phyloP scores from a whole-genome alignment of 2,329 filamentous ascomycete species.

The Colletotrichum godetiae region DNA sequence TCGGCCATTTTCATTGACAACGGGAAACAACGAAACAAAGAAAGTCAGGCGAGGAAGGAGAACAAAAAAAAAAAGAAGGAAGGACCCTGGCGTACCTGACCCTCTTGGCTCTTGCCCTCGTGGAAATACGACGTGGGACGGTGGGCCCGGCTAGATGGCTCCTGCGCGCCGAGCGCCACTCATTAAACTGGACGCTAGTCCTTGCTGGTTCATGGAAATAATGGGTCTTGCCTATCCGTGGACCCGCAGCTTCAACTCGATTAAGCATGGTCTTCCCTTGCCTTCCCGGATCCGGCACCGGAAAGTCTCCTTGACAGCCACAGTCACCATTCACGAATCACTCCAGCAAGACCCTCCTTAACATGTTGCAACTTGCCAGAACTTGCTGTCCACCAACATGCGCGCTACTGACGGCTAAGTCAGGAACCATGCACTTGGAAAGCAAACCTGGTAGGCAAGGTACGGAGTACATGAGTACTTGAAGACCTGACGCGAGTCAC shows the following conservation, averaged over 20 bases:
- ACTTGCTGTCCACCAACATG: background rate
- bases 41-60: background rate
- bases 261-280: slow-evolving; percentile 20
- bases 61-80: background rate
- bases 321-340: background rate
- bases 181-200: slow-evolving; percentile 10
- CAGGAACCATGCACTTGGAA: background rate
- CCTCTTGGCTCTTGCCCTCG: background rate
- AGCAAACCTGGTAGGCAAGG: too few species aligned
- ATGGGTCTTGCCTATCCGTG: background rate
- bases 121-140: background rate
- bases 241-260: slow-evolving; percentile 20
- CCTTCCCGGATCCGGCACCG: slow-evolving; percentile 17
- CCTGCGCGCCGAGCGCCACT: slow-evolving; percentile 8
- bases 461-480: too few species aligned
- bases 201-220: background rate
- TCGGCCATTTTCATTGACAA: background rate
- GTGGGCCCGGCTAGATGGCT: background rate
- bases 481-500: too few species aligned
- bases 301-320: background rate
- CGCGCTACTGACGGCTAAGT: background rate
- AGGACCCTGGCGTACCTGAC: background rate
- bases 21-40: background rate
- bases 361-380: background rate
- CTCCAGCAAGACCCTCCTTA: background rate